These are phyloP conservation scores for Cercospora zeae-maydis DNA, from an alignment of 2,329 filamentous ascomycete species.

Conservation along the genomic window DNA sequence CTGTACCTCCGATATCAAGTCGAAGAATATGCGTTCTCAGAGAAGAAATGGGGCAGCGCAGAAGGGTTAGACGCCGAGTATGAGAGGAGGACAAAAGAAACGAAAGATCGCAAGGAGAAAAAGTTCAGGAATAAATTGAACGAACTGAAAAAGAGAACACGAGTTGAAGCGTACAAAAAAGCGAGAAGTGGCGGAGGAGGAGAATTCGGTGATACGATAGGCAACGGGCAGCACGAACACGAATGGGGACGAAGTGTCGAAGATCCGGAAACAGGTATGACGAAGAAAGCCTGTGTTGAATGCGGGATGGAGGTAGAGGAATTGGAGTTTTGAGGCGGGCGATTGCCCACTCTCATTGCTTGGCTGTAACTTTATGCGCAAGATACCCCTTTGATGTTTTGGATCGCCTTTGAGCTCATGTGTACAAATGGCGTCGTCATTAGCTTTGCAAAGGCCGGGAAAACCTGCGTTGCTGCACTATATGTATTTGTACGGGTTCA, in stretches of 20 bases:
- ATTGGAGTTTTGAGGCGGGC: conserved; percentile 52
- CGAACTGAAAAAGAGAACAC: conserved; percentile 88
- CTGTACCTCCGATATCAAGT: conserved; percentile 90
- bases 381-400: not conserved
- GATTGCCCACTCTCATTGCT: not conserved
- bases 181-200: conserved; percentile 55
- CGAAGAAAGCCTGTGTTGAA: conserved; percentile 68
- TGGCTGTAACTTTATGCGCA: not conserved
- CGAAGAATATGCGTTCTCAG: conserved; percentile 81
- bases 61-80: conserved; percentile 88
- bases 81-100: conserved; percentile 70
- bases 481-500: conserved; percentile 99
- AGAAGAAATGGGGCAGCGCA: conserved; percentile 82
- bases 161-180: conserved; percentile 82
- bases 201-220: conserved; percentile 72
- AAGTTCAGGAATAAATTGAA: conserved; percentile 88
- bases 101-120: conserved; percentile 80
- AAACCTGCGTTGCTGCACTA: conserved; percentile 26
- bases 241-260: conserved; percentile 67
- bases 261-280: conserved; percentile 65
- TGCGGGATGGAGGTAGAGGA: conserved; percentile 68
- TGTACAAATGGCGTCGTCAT: too few species aligned
- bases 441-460: too few species aligned
- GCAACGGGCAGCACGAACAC: conserved; percentile 74
- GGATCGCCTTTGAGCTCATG: not conserved